Base-by-base conservation (phyloP, 495 filamentous ascomycete genomes). In the Neurospora tetrasperma region DNA sequence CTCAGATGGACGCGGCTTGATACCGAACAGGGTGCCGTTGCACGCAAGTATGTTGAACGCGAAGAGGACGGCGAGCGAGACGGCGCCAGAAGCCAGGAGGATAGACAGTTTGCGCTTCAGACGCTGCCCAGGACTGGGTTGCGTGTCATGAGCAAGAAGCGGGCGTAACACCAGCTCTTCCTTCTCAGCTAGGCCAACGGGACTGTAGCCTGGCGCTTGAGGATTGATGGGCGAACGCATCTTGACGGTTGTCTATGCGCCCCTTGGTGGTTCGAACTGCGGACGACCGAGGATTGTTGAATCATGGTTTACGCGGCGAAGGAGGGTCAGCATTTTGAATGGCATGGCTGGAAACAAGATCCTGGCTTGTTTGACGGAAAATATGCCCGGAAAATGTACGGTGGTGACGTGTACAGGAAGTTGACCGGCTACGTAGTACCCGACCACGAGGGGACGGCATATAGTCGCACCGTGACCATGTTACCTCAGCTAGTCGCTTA, bases 1-100 rank as follows among this genome's bases (percentile, higher is more conserved):
- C 14, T n/a, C 35, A 31, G 31, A 68, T 27, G 72, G 72, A 6
- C 43, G 31, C 27, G 69, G 38, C 14, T 44, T 48, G 70, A 73
- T 69, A 18, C 66, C 42, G 16, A 78, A 73, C 16, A 72, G 42
- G 23, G 73, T 69, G 14, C 71, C 73, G 43, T 74, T 70, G 69
- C 71, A 73, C n/a, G 71, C 70, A 41, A 72, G 42, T 40, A 74
- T 48, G 71, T 72, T 54, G 46, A 78, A 38, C 5, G 59, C 73
- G 4, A 78, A 54, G 44, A 71, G 74, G 42, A 78, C 18, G 46
- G 69, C n/a, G 27, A 78, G 73, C 23, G 74, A 72, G 44, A 73
- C 48, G 27, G 70, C 42, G 43, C 75, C 73, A 0, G 76, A 41
- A 48, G 31, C 12, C 18, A 44, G 43, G 71, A 75, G 40, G 41